phyloP scores from a whole-genome alignment of 1,284 basidiomycete species.

The Cryptococcus depauperatus region DNA sequence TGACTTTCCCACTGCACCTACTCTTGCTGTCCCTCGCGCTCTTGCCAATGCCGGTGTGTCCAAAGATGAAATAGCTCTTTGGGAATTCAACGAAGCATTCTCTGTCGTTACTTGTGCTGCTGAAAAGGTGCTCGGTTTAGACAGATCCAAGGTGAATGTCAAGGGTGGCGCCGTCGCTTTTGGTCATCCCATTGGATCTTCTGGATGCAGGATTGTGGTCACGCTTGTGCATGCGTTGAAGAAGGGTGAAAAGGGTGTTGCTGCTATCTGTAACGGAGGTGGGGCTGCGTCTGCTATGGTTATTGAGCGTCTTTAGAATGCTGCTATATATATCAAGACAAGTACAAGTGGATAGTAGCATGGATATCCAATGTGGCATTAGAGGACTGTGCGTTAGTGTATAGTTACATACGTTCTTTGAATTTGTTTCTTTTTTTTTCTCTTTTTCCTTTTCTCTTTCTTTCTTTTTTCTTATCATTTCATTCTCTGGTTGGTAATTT shows the following conservation, averaged over 20 bases:
- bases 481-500: too few species aligned
- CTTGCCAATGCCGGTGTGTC: conserved; percentile 78
- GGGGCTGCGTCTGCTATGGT: conserved; percentile 86
- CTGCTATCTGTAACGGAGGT: conserved; percentile 96
- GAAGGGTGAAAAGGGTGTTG: conserved; percentile 92
- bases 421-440: too few species aligned
- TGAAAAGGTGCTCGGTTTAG: conserved; percentile 77
- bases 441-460: too few species aligned
- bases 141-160: conserved; percentile 82
- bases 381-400: too few species aligned
- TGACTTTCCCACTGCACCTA: conserved; percentile 94
- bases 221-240: conserved; percentile 87
- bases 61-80: conserved; percentile 77
- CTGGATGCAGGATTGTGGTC: conserved; percentile 89
- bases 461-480: too few species aligned
- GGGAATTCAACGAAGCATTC: conserved; percentile 98
- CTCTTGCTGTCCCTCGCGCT: conserved; percentile 81
- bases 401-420: too few species aligned
- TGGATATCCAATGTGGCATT: too few species aligned
- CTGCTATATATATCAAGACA: too few species aligned
- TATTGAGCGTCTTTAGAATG: conserved; percentile 65
- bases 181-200: conserved; percentile 90
- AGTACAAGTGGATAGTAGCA: too few species aligned
- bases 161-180: conserved; percentile 91
- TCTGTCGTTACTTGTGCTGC: conserved; percentile 87